phyloP scores from a whole-genome alignment of 2,329 filamentous ascomycete genomes.

The Pseudogymnoascus sp. region DNA sequence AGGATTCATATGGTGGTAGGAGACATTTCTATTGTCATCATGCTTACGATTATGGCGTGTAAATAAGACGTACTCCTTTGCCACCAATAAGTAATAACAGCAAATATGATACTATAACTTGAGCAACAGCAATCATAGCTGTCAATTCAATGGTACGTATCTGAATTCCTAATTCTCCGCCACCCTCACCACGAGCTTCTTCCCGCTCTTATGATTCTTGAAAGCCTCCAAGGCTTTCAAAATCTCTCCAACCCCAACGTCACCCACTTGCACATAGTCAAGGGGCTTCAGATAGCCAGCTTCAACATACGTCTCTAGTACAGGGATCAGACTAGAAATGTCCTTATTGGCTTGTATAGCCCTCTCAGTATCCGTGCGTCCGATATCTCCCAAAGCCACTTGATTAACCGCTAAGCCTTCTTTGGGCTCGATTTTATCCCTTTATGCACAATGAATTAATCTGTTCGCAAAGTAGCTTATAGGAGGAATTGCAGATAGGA shows the following conservation, averaged over 20 bases:
- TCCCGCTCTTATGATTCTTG: slow-evolving; percentile 16
- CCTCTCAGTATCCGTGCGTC: slow-evolving; percentile 16
- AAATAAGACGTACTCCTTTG: too few species aligned
- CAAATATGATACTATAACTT: not conserved
- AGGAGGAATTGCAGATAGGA: not conserved
- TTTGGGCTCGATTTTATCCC: slow-evolving; percentile 16
- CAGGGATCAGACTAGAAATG: slow-evolving; percentile 17
- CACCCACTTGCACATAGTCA: slow-evolving; percentile 20
- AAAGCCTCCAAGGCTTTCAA: slow-evolving; percentile 18
- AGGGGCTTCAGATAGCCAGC: slow-evolving; percentile 18
- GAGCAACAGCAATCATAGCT: not conserved
- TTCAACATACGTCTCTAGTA: slow-evolving; percentile 16
- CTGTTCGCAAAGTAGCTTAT: not conserved
- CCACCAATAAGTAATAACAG: too few species aligned
- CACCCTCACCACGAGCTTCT: slow-evolving; percentile 20
- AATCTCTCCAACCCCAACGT: slow-evolving; percentile 16
- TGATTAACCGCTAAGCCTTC: slow-evolving; percentile 17
- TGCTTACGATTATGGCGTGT: too few species aligned
- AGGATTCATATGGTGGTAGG: too few species aligned
- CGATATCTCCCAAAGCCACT: slow-evolving; percentile 19
- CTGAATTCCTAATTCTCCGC: slow-evolving; percentile 10
- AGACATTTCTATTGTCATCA: too few species aligned
- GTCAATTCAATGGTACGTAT: not conserved
- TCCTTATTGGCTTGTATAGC: slow-evolving; percentile 16
- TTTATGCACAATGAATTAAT: slow-evolving; percentile 10